Evolutionary conservation across 495 filamentous ascomycete genomes (phyloP).

Genomic region (Neurospora sp.): DNA sequence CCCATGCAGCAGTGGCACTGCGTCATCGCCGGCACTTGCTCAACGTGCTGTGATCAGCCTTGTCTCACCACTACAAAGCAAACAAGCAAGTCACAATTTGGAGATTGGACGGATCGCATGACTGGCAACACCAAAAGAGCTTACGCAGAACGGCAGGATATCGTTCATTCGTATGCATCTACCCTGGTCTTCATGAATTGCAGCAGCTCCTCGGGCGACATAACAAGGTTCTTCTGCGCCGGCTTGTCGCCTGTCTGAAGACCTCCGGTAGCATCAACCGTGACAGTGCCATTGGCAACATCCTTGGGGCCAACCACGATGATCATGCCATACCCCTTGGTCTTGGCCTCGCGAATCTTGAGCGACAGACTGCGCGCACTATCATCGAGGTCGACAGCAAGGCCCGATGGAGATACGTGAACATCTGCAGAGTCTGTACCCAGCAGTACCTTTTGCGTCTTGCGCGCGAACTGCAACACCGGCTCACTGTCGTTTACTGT

Average conservation of each 20-base stretch:
- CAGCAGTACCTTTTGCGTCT: constrained; percentile 34
- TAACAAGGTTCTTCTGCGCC: constrained; percentile 12
- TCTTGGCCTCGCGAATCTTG: constrained; percentile 64
- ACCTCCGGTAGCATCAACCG: constrained; percentile 22
- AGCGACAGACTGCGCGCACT: constrained; percentile 49
- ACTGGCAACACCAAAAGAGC: background rate
- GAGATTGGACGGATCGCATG: background rate
- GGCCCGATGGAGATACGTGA: constrained; percentile 35
- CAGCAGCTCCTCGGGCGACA: constrained; percentile 25
- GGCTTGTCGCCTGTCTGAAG: background rate
- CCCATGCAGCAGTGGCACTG: background rate
- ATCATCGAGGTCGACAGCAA: constrained; percentile 65
- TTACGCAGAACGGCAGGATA: constrained; percentile 52
- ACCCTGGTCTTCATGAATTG: constrained; percentile 24
- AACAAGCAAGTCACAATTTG: background rate
- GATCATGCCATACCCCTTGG: constrained; percentile 64
- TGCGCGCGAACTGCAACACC: constrained; percentile 47
- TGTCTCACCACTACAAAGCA: background rate
- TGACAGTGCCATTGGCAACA: constrained; percentile 22
- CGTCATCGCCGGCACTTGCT: background rate
- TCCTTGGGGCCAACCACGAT: constrained; percentile 60
- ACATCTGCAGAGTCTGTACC: constrained; percentile 29
- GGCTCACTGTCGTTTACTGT: constrained; percentile 58
- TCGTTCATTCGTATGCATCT: constrained; percentile 21
- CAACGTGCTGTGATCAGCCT: background rate